Evolutionary conservation across 441 rosid species (phyloP).

Genomic region (Viola pubescens): DNA sequence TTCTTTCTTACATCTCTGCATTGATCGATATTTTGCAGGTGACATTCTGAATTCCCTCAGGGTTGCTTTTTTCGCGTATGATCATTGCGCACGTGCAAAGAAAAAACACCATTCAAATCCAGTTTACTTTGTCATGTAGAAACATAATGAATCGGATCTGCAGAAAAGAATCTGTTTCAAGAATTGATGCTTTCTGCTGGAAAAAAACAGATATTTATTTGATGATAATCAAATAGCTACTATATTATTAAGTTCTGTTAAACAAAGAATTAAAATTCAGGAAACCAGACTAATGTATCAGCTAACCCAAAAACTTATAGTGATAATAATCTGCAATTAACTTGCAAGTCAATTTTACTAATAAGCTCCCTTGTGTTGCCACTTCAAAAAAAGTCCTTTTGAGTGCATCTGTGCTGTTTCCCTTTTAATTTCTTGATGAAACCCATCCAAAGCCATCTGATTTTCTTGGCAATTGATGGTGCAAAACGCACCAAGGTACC

Average conservation of each 20-base stretch:
- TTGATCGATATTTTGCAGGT: neutral
- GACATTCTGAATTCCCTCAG: neutral
- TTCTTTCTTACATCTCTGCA: constrained; percentile 7
- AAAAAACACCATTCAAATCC: neutral
- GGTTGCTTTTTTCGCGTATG: neutral
- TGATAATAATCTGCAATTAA: neutral
- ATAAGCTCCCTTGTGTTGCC: neutral
- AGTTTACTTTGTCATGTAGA: neutral
- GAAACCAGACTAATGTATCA: too few species aligned
- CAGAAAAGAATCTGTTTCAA: neutral
- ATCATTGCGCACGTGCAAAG: constrained; percentile 7
- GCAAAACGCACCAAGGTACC: constrained; percentile 29
- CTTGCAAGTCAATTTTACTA: neutral
- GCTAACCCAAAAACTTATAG: too few species aligned
- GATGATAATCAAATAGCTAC: too few species aligned
- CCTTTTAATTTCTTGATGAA: constrained; percentile 7
- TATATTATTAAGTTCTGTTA: too few species aligned
- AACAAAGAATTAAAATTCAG: too few species aligned
- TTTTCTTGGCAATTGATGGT: constrained; percentile 20
- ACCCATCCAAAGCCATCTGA: constrained; percentile 25
- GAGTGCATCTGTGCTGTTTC: neutral
- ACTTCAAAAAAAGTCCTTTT: neutral
- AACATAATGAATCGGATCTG: too few species aligned
- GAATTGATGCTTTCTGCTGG: neutral
- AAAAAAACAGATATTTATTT: neutral